Evolutionary conservation across 257 asterid species (phyloP), one percentile per base, ranked within the genome.

Genomic region (Solanum chilense): DNA sequence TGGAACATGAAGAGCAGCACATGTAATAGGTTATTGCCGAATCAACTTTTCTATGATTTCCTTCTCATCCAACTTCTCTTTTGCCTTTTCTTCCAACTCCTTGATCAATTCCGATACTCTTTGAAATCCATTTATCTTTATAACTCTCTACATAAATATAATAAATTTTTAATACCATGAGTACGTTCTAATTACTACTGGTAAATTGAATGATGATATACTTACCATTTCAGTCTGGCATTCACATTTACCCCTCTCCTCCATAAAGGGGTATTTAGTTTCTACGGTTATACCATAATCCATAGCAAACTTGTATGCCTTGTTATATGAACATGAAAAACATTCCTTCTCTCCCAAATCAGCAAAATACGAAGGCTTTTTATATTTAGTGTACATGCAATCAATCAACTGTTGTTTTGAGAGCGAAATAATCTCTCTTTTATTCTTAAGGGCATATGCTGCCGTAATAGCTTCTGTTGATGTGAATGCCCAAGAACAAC

Each of bases 131-230:
- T 58, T 58, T 58, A 8, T 58, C 66, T 58, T 58, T 58, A 58
- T 20, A 58, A 20, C 0, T 25, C 5, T 58, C 66, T 8, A 21
- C 66, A 58, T 58, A 18, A 58, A 58, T 58, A 58, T 20, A 20
- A 58, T 56, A 20, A 56, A 20, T 3, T 18, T 56, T 56, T 1
- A 56, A 56, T 58, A 58, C 8, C 66, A 2, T 58, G 66, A 20
- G 66, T 33, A 33, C 35, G 35, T 56, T 56, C 11, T 56, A 20
- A 58, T 58, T 58, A 58, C 66, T 5, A 7, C 1, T 20, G 3
- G 2, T 56, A 7, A 7, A 56, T 20, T 56, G 0, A 7, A 56
- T 0, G 64, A 2, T 7, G 12, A 56, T 56, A 7, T 0, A 52
- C 64, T 7, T 56, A 56, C 66, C 66, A 20, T 20, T 56, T 20